Evolutionary conservation across 805 yeast species (phyloP).

Genomic region (Wickerhamomyces bovis): DNA sequence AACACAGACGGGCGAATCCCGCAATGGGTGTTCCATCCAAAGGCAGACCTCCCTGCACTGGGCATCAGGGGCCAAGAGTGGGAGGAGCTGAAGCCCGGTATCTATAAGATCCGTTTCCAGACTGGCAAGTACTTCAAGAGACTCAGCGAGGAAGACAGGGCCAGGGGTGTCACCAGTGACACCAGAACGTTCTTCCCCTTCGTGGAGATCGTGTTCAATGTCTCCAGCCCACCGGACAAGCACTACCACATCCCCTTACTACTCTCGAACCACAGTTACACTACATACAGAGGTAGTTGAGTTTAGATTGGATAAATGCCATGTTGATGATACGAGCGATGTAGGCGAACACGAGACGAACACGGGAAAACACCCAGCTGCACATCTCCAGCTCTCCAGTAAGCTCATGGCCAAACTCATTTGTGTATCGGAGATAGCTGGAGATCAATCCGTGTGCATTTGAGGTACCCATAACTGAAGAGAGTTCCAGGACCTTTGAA

Average conservation of each 20-base stretch:
- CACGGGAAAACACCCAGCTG: no score
- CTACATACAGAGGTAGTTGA: conserved; percentile 74
- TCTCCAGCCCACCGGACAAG: conserved; percentile 59
- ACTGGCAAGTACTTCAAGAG: conserved; percentile 58
- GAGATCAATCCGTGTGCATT: no score
- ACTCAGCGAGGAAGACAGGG: conserved; percentile 13
- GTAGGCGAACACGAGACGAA: no score
- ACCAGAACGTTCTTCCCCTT: conserved; percentile 74
- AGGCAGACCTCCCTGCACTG: conserved; percentile 17
- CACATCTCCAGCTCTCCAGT: no score
- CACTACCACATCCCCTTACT: conserved; percentile 90
- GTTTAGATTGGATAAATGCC: background rate
- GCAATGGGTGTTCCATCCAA: conserved; percentile 52
- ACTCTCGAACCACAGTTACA: conserved; percentile 78
- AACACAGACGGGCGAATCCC: conserved; percentile 77
- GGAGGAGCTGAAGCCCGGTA: conserved; percentile 49
- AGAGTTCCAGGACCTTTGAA: no score
- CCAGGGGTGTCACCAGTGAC: conserved; percentile 20
- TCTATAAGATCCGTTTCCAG: conserved; percentile 70
- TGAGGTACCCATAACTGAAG: no score
- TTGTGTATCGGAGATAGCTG: background rate
- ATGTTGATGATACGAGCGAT: background rate
- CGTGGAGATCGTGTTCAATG: conserved; percentile 72
- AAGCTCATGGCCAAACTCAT: background rate
- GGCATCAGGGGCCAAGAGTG: conserved; percentile 35